phyloP scores from a whole-genome alignment of 2,329 filamentous ascomycete species.

The Fusarium nodosum region DNA sequence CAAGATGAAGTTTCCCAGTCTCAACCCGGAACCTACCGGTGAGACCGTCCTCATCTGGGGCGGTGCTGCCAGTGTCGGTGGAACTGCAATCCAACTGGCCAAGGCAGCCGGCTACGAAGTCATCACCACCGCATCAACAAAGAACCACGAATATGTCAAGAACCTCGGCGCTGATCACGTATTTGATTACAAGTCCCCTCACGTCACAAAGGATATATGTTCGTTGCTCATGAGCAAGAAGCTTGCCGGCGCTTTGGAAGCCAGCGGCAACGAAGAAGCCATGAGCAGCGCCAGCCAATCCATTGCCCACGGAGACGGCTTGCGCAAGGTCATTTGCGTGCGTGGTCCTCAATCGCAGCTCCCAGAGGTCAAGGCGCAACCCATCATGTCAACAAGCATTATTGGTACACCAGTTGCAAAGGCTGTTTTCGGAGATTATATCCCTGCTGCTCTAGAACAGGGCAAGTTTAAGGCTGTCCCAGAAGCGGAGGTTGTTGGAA shows the following conservation, averaged over 20 bases:
- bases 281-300: slow-evolving; percentile 15
- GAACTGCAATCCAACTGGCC: slow-evolving; percentile 62
- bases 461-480: slow-evolving; percentile 30
- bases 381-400: slow-evolving; percentile 24
- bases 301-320: slow-evolving; percentile 21
- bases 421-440: slow-evolving; percentile 31
- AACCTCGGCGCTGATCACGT: slow-evolving; percentile 59
- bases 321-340: slow-evolving; percentile 30
- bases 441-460: slow-evolving; percentile 26
- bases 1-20: slow-evolving; percentile 21
- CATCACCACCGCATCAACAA: slow-evolving; percentile 57
- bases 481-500: slow-evolving; percentile 29
- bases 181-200: slow-evolving; percentile 60
- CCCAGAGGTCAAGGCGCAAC: slow-evolving; percentile 2
- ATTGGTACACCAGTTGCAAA: slow-evolving; percentile 30
- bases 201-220: slow-evolving; percentile 35
- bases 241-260: slow-evolving; percentile 25
- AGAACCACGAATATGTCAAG: slow-evolving; percentile 60
- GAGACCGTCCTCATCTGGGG: slow-evolving; percentile 58
- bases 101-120: slow-evolving; percentile 61
- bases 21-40: neutral
- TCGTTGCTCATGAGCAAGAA: slow-evolving; percentile 11
- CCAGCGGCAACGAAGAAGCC: slow-evolving; percentile 20
- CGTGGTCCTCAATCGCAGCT: slow-evolving; percentile 3
- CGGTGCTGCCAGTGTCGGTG: slow-evolving; percentile 63